Base-by-base conservation (phyloP, 2,329 filamentous ascomycete genomes). In the Sphaerostilbella broomeana region DNA sequence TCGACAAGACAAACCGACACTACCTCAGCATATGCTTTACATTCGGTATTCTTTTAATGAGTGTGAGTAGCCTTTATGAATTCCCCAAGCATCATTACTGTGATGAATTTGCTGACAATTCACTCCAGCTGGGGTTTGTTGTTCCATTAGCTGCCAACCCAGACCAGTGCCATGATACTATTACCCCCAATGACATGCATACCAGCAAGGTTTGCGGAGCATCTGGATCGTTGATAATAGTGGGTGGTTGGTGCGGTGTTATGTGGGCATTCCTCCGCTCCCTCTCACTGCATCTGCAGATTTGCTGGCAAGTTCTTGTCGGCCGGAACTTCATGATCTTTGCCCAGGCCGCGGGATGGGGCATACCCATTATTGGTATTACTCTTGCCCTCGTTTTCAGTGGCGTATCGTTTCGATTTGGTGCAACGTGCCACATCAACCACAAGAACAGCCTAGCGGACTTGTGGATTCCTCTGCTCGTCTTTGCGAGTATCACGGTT, bases 301-400 rank as follows among this genome's bases (percentile, higher is more conserved):
- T 98, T 48, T 95, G 89, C 69, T 98, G 92, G 92, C 88, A 97
- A 60, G 74, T 94, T 22, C 79, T 90, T 6, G 85, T 94, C 4
- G 92, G 92, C 26, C 77, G 80, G 30, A 84, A 75, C 53, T 97
- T 95, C 63, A 95, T 95, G 79, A 87, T 86, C 69, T 75, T 77
- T 48, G 81, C 90, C 3, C 80, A 95, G 54, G 72, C 75, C 12
- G 67, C 81, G 7, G 92, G 92, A 46, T 95, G 90, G 85, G 84
- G 84, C 13, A 73, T 97, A 31, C 87, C 89, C 2, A 72, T 81
- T 17, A 64, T 87, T 15, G 85, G 86, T 24, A 76, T 94, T 47
- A 72, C 81, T 3, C 62, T 90, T 28, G 86, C 85, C 35, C 75
- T 97, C 48, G 73, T 86, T 28, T 71, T 94, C 46, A 95, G 89